Evolutionary conservation across 179 eudicot genomes (phyloP).

Genomic region (Actinidia arguta): DNA sequence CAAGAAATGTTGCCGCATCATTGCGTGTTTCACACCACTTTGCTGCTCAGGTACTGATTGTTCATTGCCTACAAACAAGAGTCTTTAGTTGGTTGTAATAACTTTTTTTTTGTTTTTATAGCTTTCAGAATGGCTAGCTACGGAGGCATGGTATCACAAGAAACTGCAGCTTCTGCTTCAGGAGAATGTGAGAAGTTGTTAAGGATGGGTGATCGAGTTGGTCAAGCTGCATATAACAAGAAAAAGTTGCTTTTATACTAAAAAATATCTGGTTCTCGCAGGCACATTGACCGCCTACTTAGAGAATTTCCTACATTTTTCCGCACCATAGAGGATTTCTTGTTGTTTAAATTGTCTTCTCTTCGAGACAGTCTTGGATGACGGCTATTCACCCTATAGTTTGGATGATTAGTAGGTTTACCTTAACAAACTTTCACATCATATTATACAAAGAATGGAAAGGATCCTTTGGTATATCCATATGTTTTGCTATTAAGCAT

Average conservation of each 20-base stretch:
- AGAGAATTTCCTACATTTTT: slow-evolving; percentile 86
- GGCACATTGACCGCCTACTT: slow-evolving; percentile 87
- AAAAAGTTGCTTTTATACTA: slow-evolving; percentile 85
- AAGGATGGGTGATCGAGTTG: slow-evolving; percentile 89
- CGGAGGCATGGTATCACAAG: slow-evolving; percentile 87
- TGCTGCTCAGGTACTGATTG: slow-evolving; percentile 76
- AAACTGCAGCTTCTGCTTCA: slow-evolving; percentile 85
- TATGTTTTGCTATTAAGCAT: slow-evolving; percentile 91
- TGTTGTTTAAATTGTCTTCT: slow-evolving; percentile 97
- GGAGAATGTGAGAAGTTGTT: slow-evolving; percentile 96
- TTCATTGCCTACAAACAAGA: background rate
- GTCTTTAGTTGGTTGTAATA: background rate
- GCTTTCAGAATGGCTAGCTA: slow-evolving; percentile 92
- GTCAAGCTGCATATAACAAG: slow-evolving; percentile 83
- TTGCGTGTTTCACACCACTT: slow-evolving; percentile 89
- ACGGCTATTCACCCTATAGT: slow-evolving; percentile 77
- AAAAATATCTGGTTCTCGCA: slow-evolving; percentile 89
- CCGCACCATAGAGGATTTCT: slow-evolving; percentile 93
- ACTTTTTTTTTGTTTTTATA: slow-evolving; percentile 34
- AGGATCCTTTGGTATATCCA: slow-evolving; percentile 96
- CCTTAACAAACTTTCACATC: slow-evolving; percentile 96
- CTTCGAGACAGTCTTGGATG: slow-evolving; percentile 74
- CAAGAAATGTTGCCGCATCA: slow-evolving; percentile 75
- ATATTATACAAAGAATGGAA: slow-evolving; percentile 90
- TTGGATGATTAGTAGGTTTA: slow-evolving; percentile 89